Conservation (phyloP, 2,329 filamentous ascomycete genomes). For the Aureobasidium sp. region DNA sequence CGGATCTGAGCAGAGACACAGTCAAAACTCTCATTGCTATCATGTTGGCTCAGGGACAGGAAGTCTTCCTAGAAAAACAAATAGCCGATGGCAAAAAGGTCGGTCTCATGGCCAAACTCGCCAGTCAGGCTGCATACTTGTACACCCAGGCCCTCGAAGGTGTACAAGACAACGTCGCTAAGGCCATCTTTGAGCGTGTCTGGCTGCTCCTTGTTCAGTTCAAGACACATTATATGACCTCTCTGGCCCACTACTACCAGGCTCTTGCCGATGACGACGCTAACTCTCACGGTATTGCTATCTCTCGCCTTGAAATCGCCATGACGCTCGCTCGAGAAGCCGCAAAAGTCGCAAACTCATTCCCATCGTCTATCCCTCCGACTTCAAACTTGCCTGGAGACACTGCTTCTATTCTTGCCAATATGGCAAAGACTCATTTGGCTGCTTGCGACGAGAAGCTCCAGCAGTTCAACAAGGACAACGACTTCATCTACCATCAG, state of each 20-base stretch:
- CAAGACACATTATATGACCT: slow-evolving; percentile 77
- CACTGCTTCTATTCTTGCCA: slow-evolving; percentile 64
- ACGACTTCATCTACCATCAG: slow-evolving; percentile 98
- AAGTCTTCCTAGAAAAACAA: slow-evolving; percentile 96
- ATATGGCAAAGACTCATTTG: slow-evolving; percentile 76
- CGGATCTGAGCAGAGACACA: slow-evolving; percentile 90
- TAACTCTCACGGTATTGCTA: slow-evolving; percentile 76
- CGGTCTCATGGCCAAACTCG: slow-evolving; percentile 83
- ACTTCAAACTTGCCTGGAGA: slow-evolving; percentile 81
- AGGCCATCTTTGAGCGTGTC: slow-evolving; percentile 86
- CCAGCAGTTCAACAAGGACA: slow-evolving; percentile 73
- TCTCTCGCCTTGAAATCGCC: slow-evolving; percentile 74
- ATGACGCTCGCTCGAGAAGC: slow-evolving; percentile 75
- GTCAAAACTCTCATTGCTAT: slow-evolving; percentile 90
- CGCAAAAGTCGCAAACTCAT: slow-evolving; percentile 65
- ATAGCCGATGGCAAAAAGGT: slow-evolving; percentile 88
- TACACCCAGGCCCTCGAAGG: slow-evolving; percentile 85
- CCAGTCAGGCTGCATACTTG: slow-evolving; percentile 81
- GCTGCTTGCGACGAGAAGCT: slow-evolving; percentile 76
- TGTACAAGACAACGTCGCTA: slow-evolving; percentile 84
- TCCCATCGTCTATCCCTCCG: slow-evolving; percentile 70
- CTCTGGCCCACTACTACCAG: slow-evolving; percentile 89
- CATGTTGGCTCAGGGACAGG: slow-evolving; percentile 91
- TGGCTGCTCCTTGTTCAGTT: slow-evolving; percentile 78
- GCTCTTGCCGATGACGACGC: slow-evolving; percentile 84